Conservation (phyloP, 1,284 basidiomycete genomes). For the Boletellus deceptivus region DNA sequence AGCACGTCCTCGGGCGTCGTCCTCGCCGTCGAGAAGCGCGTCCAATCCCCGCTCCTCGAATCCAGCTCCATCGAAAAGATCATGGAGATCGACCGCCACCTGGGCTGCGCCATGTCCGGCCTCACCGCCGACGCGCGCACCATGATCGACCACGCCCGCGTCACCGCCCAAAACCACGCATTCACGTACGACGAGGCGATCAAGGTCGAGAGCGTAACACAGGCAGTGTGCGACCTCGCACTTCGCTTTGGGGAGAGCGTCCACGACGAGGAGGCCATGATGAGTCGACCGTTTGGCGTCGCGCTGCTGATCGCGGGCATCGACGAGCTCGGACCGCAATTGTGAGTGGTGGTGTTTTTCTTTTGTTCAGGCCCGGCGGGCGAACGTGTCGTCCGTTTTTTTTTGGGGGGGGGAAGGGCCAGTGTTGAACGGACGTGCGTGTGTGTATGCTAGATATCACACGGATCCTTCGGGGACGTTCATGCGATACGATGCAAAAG, state of each 20-base stretch:
- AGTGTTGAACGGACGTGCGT: not conserved
- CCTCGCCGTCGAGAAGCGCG: slow-evolving; percentile 97
- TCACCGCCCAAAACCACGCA: slow-evolving; percentile 92
- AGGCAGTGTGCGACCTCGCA: slow-evolving; percentile 97
- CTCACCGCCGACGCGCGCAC: slow-evolving; percentile 97
- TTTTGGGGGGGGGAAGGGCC: no score
- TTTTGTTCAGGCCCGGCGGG: not conserved
- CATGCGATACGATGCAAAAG: slow-evolving; percentile 96
- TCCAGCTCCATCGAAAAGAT: slow-evolving; percentile 98
- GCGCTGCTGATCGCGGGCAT: slow-evolving; percentile 95
- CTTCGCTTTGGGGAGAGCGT: slow-evolving; percentile 98
- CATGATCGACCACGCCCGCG: slow-evolving; percentile 99
- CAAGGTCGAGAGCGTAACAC: slow-evolving; percentile 95
- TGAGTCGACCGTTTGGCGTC: slow-evolving; percentile 99
- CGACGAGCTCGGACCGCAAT: slow-evolving; percentile 94
- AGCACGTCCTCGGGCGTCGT: slow-evolving; percentile 86
- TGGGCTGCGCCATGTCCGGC: slow-evolving; percentile 98
- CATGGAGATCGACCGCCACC: slow-evolving; percentile 97
- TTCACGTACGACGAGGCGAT: slow-evolving; percentile 98
- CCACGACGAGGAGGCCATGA: slow-evolving; percentile 98
- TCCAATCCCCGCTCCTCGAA: slow-evolving; percentile 95
- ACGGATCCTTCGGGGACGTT: slow-evolving; percentile 99
- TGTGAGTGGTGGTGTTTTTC: slow-evolving; percentile 52
- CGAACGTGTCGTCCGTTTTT: no score
- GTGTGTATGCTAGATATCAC: slow-evolving; percentile 66